These are phyloP conservation scores for Vanilla planifolia DNA, from an alignment of 106 monocot species.

Conservation along the genomic window DNA sequence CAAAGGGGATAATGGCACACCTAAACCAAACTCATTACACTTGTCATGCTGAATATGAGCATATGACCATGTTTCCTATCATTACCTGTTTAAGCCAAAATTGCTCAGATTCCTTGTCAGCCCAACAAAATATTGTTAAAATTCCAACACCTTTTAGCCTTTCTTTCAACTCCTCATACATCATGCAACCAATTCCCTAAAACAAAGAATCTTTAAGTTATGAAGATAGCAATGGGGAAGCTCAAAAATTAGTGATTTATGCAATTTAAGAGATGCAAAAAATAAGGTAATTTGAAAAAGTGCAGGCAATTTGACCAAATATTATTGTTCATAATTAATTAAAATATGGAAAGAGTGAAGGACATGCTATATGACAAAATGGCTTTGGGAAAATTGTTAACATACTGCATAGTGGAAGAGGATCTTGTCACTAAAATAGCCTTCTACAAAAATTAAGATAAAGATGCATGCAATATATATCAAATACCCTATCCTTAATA, in stretches of 20 bases:
- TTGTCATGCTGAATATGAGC: no score
- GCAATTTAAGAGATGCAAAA: background rate
- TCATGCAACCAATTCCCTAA: slow-evolving; percentile 55
- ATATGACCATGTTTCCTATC: no score
- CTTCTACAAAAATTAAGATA: no score
- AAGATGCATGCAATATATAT: no score
- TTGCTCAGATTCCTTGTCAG: slow-evolving; percentile 61
- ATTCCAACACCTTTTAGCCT: slow-evolving; percentile 68
- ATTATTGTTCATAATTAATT: background rate
- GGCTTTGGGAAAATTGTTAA: no score
- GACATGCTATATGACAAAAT: no score
- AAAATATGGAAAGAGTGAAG: no score
- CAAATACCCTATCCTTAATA: no score
- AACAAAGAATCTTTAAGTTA: slow-evolving; percentile 3
- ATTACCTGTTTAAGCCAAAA: slow-evolving; percentile 89
- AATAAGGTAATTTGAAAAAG: background rate
- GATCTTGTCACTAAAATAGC: no score
- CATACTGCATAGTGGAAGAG: no score
- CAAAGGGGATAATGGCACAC: no score
- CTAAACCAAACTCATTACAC: no score
- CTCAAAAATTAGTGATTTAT: background rate
- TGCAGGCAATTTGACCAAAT: background rate
- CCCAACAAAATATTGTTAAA: slow-evolving; percentile 74
- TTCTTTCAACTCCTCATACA: slow-evolving; percentile 61
- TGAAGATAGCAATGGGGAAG: background rate